Evolutionary conservation across 2,329 filamentous ascomycete species (phyloP).

Genomic region (Hortaea sp.): DNA sequence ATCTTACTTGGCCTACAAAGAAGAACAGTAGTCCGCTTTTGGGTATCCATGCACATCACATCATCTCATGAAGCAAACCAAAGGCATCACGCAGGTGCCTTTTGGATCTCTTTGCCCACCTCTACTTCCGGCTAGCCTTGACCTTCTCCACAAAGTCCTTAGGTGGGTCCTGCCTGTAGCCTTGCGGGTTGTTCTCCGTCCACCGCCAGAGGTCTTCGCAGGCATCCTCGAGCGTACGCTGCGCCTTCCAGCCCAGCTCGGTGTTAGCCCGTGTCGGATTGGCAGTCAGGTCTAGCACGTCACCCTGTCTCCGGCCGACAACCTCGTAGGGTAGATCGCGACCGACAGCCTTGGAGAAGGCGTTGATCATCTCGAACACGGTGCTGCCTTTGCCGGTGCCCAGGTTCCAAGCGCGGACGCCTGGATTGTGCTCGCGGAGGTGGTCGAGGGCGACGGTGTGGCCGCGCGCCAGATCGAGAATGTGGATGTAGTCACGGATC

Average conservation of each 20-base stretch:
- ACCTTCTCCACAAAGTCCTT: conserved; percentile 59
- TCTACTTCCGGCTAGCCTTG: background rate
- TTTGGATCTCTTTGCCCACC: background rate
- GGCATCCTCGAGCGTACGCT: conserved; percentile 81
- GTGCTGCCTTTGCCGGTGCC: conserved; percentile 91
- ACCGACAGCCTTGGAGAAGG: conserved; percentile 80
- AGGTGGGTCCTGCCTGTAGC: conserved; percentile 87
- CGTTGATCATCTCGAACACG: conserved; percentile 94
- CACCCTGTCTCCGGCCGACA: conserved; percentile 68
- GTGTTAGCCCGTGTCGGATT: conserved; percentile 78
- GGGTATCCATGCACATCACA: too few species aligned
- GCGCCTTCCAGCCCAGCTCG: conserved; percentile 87
- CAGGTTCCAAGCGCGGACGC: conserved; percentile 91
- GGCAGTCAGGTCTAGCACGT: conserved; percentile 89
- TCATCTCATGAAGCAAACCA: too few species aligned
- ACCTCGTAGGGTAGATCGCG: conserved; percentile 80
- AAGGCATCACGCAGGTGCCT: background rate
- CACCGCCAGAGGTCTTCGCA: conserved; percentile 93
- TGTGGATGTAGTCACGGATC: conserved; percentile 97
- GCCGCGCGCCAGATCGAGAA: conserved; percentile 76
- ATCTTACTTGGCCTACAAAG: too few species aligned
- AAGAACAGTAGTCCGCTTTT: too few species aligned
- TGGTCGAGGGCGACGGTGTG: conserved; percentile 86
- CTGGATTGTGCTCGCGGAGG: conserved; percentile 72
- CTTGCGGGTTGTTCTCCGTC: conserved; percentile 93